phyloP scores from a whole-genome alignment of 768 basidiomycete genomes.

The Termitomyces eurrhizus region DNA sequence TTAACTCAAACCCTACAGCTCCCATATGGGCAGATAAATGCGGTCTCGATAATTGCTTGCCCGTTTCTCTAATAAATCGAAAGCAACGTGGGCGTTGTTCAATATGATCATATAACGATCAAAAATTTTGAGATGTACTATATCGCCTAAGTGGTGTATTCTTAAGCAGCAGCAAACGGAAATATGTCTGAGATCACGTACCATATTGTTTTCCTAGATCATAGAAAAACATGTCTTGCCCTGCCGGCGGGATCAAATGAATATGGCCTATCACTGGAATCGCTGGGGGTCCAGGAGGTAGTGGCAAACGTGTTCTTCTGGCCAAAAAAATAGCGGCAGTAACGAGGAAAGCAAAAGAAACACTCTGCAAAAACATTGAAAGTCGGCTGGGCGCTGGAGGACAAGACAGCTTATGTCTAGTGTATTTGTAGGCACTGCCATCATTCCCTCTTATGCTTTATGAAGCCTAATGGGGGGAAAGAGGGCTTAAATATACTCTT shows the following conservation, averaged over 20 bases:
- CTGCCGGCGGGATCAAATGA: slow-evolving; percentile 25
- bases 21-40: slow-evolving; percentile 1
- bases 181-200: background rate
- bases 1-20: background rate
- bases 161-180: background rate
- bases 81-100: slow-evolving; percentile 20
- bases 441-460: too few relatives aligned
- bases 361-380: background rate
- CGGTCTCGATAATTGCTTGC: background rate
- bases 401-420: background rate
- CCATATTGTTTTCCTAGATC: slow-evolving; percentile 31
- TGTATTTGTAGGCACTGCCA: background rate
- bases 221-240: slow-evolving; percentile 25
- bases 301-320: background rate
- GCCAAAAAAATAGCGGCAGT: background rate
- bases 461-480: too few relatives aligned
- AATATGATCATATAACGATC: slow-evolving; percentile 22
- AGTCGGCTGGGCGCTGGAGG: too few relatives aligned
- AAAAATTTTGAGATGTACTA: slow-evolving; percentile 12
- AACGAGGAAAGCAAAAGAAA: background rate
- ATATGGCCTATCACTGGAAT: slow-evolving; percentile 34
- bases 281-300: slow-evolving; percentile 32
- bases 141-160: background rate
- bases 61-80: slow-evolving; percentile 8
- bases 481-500: too few relatives aligned